Base-by-base conservation (phyloP, 352 stramenopile genomes). In the Phytophthora agathidicida region DNA sequence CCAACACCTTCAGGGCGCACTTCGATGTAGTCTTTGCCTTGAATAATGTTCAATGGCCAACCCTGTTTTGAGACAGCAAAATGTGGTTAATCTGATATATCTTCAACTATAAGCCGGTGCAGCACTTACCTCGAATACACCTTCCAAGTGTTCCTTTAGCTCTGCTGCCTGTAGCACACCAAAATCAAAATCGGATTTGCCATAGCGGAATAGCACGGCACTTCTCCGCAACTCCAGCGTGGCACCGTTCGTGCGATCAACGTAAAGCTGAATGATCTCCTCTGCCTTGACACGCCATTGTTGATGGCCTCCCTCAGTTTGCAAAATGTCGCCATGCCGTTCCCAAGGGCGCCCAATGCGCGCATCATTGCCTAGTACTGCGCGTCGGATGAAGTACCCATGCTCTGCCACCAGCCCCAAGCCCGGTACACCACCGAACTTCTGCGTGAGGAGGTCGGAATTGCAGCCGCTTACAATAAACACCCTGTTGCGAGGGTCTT, bases 101-200 rank as follows among this genome's bases (percentile, higher is more conserved):
- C n/a, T n/a, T n/a, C n/a, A n/a, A n/a, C n/a, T n/a, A n/a, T n/a
- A n/a, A n/a, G n/a, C n/a, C n/a, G n/a, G n/a, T n/a, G 3, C 32
- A 58, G 5, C 6, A 41, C 45, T 38, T 46, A 87, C 77, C 64
- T 73, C 65, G 65, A 99, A 89, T 5, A 98, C 86, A 26, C 90
- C 91, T 24, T 92, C 89, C n/a, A 99, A 59, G 58, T 99, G 96
- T 49, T 99, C 91, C 68, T 98, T 97, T 10, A 99, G 74, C 72
- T 98, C 96, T 26, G 96, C 93, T 5, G 96, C 97, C 65, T 99
- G 98, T 38, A 99, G 71, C 32, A 87, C 85, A 16, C 97, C 98
- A 77, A 99, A 99, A 67, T 99, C 97, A 39, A 97, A 96, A 72
- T 99, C 97, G 5, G 97, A 97, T 68, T 99, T 98, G 53, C 94